Conservation (phyloP, 2,329 filamentous ascomycete species). For the Thelonectria blattea region DNA sequence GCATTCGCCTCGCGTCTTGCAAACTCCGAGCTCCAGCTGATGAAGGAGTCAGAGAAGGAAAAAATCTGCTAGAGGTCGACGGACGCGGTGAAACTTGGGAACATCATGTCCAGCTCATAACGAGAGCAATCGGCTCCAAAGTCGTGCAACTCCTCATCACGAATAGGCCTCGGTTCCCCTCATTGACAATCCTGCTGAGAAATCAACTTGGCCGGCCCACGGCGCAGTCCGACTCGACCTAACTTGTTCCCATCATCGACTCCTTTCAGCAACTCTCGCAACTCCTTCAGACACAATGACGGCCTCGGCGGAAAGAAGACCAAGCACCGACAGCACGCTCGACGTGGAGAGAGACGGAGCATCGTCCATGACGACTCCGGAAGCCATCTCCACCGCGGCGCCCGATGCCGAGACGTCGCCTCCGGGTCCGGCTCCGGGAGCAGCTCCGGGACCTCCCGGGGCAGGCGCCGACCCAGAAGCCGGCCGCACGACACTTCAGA, state of each 20-base stretch:
- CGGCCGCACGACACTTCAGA: conserved; percentile 47
- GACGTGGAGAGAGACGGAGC: conserved; percentile 36
- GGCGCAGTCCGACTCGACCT: conserved; percentile 23
- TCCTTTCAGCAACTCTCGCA: not conserved
- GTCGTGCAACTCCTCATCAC: not conserved
- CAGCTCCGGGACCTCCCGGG: conserved; percentile 12
- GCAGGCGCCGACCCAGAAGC: conserved; percentile 41
- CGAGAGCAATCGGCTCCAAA: not conserved
- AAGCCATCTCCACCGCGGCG: conserved; percentile 16
- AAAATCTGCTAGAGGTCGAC: not conserved
- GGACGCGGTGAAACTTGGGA: not conserved
- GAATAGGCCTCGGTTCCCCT: not conserved
- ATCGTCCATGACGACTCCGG: not conserved
- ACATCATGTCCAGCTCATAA: conserved; percentile 1
- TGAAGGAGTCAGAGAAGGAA: not conserved
- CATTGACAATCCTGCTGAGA: not conserved
- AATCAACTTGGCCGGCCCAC: conserved; percentile 19
- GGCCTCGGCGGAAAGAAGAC: conserved; percentile 24
- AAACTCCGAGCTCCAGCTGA: conserved; percentile 13
- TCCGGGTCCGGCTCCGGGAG: conserved; percentile 15
- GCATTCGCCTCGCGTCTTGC: conserved; percentile 10
- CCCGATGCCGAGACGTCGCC: conserved; percentile 19
- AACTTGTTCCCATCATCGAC: conserved; percentile 12
- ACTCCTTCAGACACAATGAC: conserved; percentile 23
- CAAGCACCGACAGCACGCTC: conserved; percentile 40